Conservation (phyloP, 2,329 filamentous ascomycete genomes). For the Microdochium bolleyi region DNA sequence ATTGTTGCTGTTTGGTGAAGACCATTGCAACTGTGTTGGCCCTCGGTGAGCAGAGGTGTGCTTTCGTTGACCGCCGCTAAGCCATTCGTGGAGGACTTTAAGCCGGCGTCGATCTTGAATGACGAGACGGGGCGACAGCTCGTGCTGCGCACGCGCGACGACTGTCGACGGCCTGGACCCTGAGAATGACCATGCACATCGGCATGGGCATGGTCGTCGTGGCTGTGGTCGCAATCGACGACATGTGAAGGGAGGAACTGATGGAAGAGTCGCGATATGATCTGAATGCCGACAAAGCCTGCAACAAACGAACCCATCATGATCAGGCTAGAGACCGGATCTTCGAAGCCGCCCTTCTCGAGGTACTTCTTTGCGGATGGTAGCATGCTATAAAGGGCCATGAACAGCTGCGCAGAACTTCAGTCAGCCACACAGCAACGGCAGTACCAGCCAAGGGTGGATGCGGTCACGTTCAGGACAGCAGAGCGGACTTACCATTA, state of each 20-base stretch:
- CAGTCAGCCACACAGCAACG: neutral
- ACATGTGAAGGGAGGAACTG: conserved; percentile 70
- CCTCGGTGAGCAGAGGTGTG: conserved; percentile 35
- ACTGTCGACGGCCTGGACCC: conserved; percentile 11
- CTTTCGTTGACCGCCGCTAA: conserved; percentile 27
- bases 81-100: conserved; percentile 6
- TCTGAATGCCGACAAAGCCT: conserved; percentile 70
- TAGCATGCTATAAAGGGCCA: conserved; percentile 86
- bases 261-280: conserved; percentile 65
- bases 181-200: conserved; percentile 16
- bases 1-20: neutral
- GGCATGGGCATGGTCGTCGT: conserved; percentile 42
- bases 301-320: conserved; percentile 62
- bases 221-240: conserved; percentile 71
- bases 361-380: conserved; percentile 79
- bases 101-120: conserved; percentile 4
- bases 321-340: conserved; percentile 59
- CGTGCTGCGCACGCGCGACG: conserved; percentile 14
- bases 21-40: neutral
- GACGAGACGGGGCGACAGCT: conserved; percentile 9
- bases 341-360: conserved; percentile 55
- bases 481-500: conserved; percentile 63
- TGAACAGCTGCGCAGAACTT: conserved; percentile 61
- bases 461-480: neutral
- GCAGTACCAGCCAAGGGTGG: neutral